A percentile compares a stretch with the other conserved stretches of the same genome.
These are phyloP conservation scores for Parathielavia appendiculata DNA, from an alignment of 495 filamentous ascomycete species.

Conservation along the genomic window DNA sequence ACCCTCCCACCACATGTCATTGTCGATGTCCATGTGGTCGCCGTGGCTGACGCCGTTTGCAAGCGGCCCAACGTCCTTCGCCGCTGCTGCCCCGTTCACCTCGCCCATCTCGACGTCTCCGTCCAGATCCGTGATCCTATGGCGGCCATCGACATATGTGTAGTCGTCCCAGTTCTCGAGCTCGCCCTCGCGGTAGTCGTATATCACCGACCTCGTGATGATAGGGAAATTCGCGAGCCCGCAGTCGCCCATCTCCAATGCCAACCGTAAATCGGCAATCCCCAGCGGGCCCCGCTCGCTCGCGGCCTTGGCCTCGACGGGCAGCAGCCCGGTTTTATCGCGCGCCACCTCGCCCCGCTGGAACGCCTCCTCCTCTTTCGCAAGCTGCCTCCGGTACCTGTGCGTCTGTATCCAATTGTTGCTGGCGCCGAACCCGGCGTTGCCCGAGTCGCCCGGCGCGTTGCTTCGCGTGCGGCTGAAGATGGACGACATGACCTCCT, in stretches of 20 bases:
- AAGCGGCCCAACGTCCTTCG: slow-evolving; percentile 23
- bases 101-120: slow-evolving; percentile 35
- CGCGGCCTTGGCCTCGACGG: slow-evolving; percentile 66
- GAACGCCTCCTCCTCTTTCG: slow-evolving; percentile 64
- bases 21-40: slow-evolving; percentile 63
- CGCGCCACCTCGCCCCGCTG: slow-evolving; percentile 60
- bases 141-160: slow-evolving; percentile 39
- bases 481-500: slow-evolving; percentile 74
- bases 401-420: slow-evolving; percentile 71
- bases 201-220: slow-evolving; percentile 63
- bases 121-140: slow-evolving; percentile 21
- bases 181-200: slow-evolving; percentile 70
- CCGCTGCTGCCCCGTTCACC: slow-evolving; percentile 14
- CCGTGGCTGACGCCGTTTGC: slow-evolving; percentile 34
- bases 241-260: slow-evolving; percentile 67
- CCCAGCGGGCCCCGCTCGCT: slow-evolving; percentile 61
- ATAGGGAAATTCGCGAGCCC: slow-evolving; percentile 73
- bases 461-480: slow-evolving; percentile 76
- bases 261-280: slow-evolving; percentile 72
- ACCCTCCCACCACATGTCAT: slow-evolving; percentile 70
- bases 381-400: slow-evolving; percentile 66
- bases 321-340: slow-evolving; percentile 69
- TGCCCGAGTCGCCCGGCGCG: slow-evolving; percentile 56
- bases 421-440: slow-evolving; percentile 55
- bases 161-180: slow-evolving; percentile 58